Conservation (phyloP, 495 filamentous ascomycete species). For the Rhypophila decipiens region DNA sequence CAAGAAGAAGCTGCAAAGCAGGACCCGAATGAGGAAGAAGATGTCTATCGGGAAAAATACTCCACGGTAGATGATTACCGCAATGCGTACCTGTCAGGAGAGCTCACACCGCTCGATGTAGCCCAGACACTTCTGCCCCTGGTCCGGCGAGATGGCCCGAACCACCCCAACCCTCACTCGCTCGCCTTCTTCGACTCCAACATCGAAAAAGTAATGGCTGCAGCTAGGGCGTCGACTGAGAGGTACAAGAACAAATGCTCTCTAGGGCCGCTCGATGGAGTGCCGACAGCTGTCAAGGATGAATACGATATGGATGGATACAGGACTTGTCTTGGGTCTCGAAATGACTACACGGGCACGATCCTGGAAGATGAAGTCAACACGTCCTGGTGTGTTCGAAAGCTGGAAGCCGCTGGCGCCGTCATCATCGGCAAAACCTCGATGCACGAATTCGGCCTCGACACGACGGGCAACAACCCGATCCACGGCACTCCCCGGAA, state of each 20-base stretch:
- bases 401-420: conserved; percentile 67
- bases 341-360: conserved; percentile 26
- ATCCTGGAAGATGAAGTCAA: conserved; percentile 37
- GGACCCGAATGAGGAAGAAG: conserved; percentile 6
- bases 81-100: conserved; percentile 55
- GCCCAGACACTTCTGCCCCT: conserved; percentile 59
- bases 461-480: conserved; percentile 80
- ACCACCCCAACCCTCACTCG: conserved; percentile 51
- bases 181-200: conserved; percentile 59
- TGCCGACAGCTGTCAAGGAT: conserved; percentile 51
- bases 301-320: conserved; percentile 70
- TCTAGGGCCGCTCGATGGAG: conserved; percentile 65
- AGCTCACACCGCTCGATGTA: conserved; percentile 61
- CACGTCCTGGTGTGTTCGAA: conserved; percentile 63
- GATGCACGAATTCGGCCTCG: conserved; percentile 80
- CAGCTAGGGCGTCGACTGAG: conserved; percentile 58
- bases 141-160: conserved; percentile 52
- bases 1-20: background rate
- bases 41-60: conserved; percentile 35
- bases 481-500: conserved; percentile 72
- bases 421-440: conserved; percentile 72
- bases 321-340: conserved; percentile 55
- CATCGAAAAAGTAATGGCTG: conserved; percentile 52
- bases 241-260: conserved; percentile 57
- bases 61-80: conserved; percentile 66